Evolutionary conservation across 176 grass and related monocot species (phyloP).

Genomic region (Bonia amplexicaulis): DNA sequence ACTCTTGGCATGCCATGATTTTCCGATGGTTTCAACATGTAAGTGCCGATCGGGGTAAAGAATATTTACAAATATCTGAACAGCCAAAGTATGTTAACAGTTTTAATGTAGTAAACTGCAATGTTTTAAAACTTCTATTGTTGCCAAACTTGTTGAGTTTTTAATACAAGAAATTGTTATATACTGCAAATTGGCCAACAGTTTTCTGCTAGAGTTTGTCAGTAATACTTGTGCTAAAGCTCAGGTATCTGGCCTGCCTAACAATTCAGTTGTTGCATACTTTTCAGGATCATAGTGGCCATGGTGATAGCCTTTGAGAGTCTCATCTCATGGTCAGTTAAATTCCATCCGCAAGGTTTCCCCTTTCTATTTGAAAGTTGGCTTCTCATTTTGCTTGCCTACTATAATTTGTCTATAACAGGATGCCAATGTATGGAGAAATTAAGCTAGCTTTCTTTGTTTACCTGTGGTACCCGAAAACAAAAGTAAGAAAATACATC

Average conservation of each 20-base stretch:
- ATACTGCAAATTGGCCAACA: neutral
- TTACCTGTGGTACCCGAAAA: slow-evolving; percentile 74
- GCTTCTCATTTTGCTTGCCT: neutral
- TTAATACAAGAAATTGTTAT: neutral
- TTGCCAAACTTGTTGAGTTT: neutral
- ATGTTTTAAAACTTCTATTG: neutral
- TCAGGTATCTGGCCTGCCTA: neutral
- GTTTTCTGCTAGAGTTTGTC: neutral
- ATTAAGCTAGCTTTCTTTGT: slow-evolving; percentile 74
- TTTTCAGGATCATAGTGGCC: slow-evolving; percentile 62
- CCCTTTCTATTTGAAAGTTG: neutral
- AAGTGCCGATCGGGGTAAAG: neutral
- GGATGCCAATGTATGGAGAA: slow-evolving; percentile 83
- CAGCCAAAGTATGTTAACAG: neutral
- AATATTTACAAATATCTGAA: neutral
- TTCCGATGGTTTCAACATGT: neutral
- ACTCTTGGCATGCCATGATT: neutral
- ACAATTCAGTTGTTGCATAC: neutral
- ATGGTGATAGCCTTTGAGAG: slow-evolving; percentile 47
- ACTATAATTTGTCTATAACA: neutral
- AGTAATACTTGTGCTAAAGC: neutral
- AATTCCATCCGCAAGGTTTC: neutral
- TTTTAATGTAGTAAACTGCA: neutral
- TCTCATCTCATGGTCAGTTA: slow-evolving; percentile 54
- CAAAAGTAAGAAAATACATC: slow-evolving; percentile 36